phyloP scores from a whole-genome alignment of 2,329 filamentous ascomycete genomes.

The Dothideomycetidae sp. region DNA sequence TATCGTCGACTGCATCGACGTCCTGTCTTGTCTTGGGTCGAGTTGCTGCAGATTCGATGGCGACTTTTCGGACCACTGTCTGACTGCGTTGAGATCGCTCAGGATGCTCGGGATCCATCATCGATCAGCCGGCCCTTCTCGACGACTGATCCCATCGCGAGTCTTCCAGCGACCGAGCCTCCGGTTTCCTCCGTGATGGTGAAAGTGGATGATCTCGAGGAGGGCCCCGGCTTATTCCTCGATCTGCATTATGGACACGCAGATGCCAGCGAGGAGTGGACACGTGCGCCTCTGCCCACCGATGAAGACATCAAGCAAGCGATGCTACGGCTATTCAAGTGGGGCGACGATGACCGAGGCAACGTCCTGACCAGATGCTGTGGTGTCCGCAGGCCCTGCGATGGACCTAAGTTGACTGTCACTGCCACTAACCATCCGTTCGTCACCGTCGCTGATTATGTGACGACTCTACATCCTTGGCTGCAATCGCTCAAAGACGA shows the following conservation, averaged over 20 bases:
- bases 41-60: neutral
- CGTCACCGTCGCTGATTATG: neutral
- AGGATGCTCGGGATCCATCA: neutral
- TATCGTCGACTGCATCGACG: neutral
- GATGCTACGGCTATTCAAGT: neutral
- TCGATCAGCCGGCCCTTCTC: neutral
- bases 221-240: neutral
- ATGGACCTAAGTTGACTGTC: neutral
- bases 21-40: neutral
- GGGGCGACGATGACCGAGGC: neutral
- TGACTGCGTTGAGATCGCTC: neutral
- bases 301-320: neutral
- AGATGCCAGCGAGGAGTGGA: neutral
- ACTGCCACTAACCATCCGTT: conserved; percentile 2
- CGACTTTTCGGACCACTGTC: neutral
- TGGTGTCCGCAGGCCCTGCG: neutral
- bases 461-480: neutral
- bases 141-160: neutral
- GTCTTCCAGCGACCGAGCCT: neutral
- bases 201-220: neutral
- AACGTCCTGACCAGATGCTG: neutral
- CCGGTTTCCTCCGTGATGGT: neutral
- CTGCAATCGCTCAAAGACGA: conserved; percentile 6
- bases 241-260: neutral
- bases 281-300: neutral